Base-by-base conservation (phyloP, 169 alveolate genomes). In the Toxoplasma gondii region DNA sequence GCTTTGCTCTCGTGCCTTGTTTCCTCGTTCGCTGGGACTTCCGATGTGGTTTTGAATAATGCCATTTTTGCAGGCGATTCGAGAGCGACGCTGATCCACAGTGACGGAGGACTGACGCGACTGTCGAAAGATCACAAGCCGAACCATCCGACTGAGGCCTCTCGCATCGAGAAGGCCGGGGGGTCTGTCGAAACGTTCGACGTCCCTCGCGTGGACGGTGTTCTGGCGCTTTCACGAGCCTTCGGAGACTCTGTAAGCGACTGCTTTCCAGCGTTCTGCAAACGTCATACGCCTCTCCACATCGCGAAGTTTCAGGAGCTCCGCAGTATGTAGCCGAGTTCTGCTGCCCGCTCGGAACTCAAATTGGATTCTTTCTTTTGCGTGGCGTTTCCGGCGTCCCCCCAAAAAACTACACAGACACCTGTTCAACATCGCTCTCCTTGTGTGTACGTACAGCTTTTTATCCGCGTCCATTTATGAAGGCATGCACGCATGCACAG, bases 51-150 rank as follows among this genome's bases (percentile, higher is more conserved):
- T 49, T 49, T 49, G 4, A 4, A 12, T 49, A 12, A n/a, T n/a
- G n/a, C n/a, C 58, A 12, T 49, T 12, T 84, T 12, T 31, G 16
- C 80, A 86, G 92, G 92, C 7, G 92, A 86, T 34, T 86, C 92
- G 12, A 67, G 92, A 9, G 92, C 81, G 19, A 86, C 34, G 92
- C 80, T 86, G 80, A 7, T 86, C 7, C 80, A 86, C 45, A 43
- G 49, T 31, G 92, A 86, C 92, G 92, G 92, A 27, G 36, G 58
- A 16, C n/a, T 86, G 45, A 86, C 92, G 81, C 70, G 70, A n/a
- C 27, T 86, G 81, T 86, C 92, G n/a, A 86, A 53, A 27, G 92
- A 86, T 27, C 92, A 86, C 80, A 86, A 86, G 44, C 92, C 92
- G 36, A 86, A n/a, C 70, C 44, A 86, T 27, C 80, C 53, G 31